A percentile compares a stretch with the other conserved stretches of the same genome.
These are phyloP conservation scores for Tolypocladium tropicale DNA, from an alignment of 2,329 filamentous ascomycete genomes.

Conservation along the genomic window DNA sequence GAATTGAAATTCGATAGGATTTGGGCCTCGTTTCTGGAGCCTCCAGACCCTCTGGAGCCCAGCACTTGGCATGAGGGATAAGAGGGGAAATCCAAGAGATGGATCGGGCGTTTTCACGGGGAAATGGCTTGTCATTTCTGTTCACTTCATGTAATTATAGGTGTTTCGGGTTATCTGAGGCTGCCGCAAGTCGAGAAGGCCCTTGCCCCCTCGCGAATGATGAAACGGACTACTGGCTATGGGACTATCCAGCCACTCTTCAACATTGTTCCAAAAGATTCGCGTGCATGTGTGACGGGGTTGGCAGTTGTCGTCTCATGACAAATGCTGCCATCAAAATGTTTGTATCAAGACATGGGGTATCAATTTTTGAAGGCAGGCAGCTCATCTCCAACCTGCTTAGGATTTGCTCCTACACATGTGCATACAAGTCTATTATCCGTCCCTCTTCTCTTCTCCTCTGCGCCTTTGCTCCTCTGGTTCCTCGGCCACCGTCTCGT, in stretches of 20 bases:
- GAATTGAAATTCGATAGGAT: background rate
- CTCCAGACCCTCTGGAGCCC: background rate
- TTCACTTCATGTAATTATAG: conserved; percentile 1
- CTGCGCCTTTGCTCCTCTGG: no score
- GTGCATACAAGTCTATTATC: background rate
- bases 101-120: background rate
- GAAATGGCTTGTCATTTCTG: background rate
- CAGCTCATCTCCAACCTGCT: background rate
- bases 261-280: background rate
- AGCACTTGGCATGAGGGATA: background rate
- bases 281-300: background rate
- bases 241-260: background rate
- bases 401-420: background rate
- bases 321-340: background rate
- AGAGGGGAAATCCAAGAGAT: background rate
- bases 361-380: background rate
- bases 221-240: background rate
- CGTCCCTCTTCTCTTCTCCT: background rate
- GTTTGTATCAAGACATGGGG: background rate
- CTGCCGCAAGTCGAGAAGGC: background rate
- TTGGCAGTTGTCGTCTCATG: background rate
- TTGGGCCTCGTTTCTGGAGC: background rate
- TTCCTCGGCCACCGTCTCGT: background rate
- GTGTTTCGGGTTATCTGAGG: background rate
- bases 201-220: background rate